Conservation (phyloP, 2,329 filamentous ascomycete genomes). For the Aspergillus aculeatus region DNA sequence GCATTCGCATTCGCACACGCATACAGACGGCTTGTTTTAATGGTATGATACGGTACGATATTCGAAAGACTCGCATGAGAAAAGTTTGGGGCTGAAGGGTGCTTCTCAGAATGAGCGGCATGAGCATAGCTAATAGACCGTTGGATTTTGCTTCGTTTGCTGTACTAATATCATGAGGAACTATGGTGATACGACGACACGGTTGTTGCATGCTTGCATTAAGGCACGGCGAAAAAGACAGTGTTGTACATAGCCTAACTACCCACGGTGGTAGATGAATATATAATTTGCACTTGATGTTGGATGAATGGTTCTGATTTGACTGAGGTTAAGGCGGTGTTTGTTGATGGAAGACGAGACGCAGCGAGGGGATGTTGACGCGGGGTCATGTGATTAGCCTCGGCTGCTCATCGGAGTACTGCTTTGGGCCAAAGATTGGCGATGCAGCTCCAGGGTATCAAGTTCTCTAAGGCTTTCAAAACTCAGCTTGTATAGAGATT, state of each 20-base stretch:
- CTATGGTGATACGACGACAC: background rate
- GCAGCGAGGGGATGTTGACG: too few species aligned
- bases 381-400: too few species aligned
- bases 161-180: background rate
- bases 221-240: background rate
- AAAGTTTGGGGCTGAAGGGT: too few species aligned
- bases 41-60: background rate
- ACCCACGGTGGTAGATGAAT: background rate
- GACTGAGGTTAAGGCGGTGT: too few species aligned
- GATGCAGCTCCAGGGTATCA: too few species aligned
- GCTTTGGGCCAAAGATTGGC: too few species aligned
- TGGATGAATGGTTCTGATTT: background rate
- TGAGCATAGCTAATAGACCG: background rate
- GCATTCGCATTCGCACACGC: background rate
- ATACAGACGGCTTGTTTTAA: background rate
- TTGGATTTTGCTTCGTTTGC: background rate
- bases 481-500: too few species aligned
- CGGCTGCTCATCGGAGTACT: too few species aligned
- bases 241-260: background rate
- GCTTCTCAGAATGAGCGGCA: background rate
- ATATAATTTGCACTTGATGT: background rate
- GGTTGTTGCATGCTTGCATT: background rate
- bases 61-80: background rate
- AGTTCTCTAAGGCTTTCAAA: too few species aligned
- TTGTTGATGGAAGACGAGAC: too few species aligned